These are phyloP conservation scores for Phytophthora sp. DNA, from an alignment of 352 stramenopile species.

Conservation along the genomic window DNA sequence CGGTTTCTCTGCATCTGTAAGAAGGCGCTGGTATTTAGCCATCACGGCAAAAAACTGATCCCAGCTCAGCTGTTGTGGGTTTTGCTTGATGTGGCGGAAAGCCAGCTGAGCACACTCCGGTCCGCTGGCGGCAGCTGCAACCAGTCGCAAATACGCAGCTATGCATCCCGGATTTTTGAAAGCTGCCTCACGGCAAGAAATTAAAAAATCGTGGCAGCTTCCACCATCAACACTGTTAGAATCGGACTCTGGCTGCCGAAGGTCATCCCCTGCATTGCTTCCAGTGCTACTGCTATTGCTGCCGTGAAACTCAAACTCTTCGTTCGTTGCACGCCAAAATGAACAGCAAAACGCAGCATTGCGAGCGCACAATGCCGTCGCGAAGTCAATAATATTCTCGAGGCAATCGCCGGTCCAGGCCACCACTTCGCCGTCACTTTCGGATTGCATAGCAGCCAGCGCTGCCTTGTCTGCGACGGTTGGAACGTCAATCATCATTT, in stretches of 20 bases:
- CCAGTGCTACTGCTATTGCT: constrained; percentile 28
- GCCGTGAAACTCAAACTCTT: constrained; percentile 41
- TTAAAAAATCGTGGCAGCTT: constrained; percentile 69
- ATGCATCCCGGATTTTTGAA: constrained; percentile 80
- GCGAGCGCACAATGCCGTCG: constrained; percentile 61
- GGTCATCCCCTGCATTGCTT: constrained; percentile 28
- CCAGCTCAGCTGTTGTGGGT: constrained; percentile 79
- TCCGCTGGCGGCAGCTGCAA: constrained; percentile 69
- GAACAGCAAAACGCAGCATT: constrained; percentile 61
- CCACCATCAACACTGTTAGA: constrained; percentile 31
- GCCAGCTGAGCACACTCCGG: constrained; percentile 75
- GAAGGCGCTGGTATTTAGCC: constrained; percentile 82
- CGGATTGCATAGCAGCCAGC: constrained; percentile 67
- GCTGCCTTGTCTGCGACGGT: constrained; percentile 73
- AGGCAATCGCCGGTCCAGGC: constrained; percentile 79
- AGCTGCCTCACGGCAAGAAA: constrained; percentile 73
- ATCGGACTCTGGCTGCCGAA: constrained; percentile 25
- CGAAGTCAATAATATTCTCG: constrained; percentile 82
- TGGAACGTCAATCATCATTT: constrained; percentile 82
- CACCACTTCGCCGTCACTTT: constrained; percentile 59
- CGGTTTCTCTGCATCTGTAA: constrained; percentile 76
- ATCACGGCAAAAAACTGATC: constrained; percentile 88
- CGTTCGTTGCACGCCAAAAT: constrained; percentile 62
- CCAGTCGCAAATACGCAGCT: constrained; percentile 75
- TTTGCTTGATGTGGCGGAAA: constrained; percentile 90